Evolutionary conservation across 2,329 filamentous ascomycete species (phyloP).

Genomic region (Emericellopsis atlantica): DNA sequence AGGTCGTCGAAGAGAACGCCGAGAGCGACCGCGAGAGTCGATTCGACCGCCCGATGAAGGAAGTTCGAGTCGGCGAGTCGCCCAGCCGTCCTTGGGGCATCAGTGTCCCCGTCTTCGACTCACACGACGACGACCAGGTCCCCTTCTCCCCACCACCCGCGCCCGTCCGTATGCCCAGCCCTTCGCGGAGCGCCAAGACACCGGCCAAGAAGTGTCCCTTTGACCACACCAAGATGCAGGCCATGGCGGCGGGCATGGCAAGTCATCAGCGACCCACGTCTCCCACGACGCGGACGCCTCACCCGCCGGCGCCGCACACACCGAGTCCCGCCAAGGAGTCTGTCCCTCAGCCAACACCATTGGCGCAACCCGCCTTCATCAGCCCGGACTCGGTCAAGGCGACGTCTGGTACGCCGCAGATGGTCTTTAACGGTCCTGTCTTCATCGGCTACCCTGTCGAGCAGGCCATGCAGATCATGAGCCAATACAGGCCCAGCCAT

Average conservation of each 20-base stretch:
- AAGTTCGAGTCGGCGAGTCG: conserved; percentile 86
- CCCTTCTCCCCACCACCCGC: conserved; percentile 45
- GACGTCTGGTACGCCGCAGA: conserved; percentile 35
- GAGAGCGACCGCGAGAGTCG: conserved; percentile 52
- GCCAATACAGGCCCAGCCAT: conserved; percentile 29
- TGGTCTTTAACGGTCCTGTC: conserved; percentile 86
- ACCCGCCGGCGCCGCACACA: conserved; percentile 3
- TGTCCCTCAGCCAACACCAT: conserved; percentile 7
- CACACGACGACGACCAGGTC: conserved; percentile 18
- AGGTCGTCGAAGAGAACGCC: conserved; percentile 18
- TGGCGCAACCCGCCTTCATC: conserved; percentile 37
- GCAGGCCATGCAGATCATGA: conserved; percentile 65
- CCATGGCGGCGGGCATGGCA: conserved; percentile 14
- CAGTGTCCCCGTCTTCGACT: conserved; percentile 52
- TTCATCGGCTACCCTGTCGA: conserved; percentile 87
- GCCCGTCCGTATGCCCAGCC: conserved; percentile 36
- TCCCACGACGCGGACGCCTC: not conserved
- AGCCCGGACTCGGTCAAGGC: conserved; percentile 20
- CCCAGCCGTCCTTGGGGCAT: conserved; percentile 92
- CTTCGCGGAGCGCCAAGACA: conserved; percentile 12
- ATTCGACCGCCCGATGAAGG: conserved; percentile 77
- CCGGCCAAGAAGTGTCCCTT: conserved; percentile 45
- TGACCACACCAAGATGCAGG: conserved; percentile 32
- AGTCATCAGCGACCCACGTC: conserved; percentile 5
- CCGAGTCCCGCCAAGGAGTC: conserved; percentile 9